Evolutionary conservation across 179 eudicot genomes (phyloP), one percentile per base, ranked within the genome.

Genomic region (Patellifolia procumbens): DNA sequence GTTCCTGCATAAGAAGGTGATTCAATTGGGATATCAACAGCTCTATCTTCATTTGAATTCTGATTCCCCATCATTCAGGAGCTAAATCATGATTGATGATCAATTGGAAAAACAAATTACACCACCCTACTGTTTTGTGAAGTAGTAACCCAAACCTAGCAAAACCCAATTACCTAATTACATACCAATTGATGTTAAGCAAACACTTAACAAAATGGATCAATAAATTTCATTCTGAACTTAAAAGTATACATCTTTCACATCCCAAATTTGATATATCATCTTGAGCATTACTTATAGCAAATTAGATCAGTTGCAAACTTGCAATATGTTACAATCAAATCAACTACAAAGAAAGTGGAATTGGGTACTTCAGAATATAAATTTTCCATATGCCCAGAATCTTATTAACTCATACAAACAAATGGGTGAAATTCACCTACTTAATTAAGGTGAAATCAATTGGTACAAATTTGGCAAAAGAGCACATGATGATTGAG

Each of bases 1-100:
- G 79, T 86, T 80, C 84, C 90, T 76, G 85, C 79, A 76, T 70
- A 66, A 52, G 83, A 74, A 81, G 86, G 15, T 58, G 81, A 46
- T 59, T 79, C 67, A 84, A 71, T 71, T 59, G 70, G 42, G 67
- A 62, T n/a, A 32, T 42, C 75, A 78, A 64, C 80, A 32, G 56
- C 73, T 45, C 20, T 79, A 65, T 81, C 88, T 49, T 72, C 82
- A 70, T 73, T 69, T 51, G 91, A 89, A 75, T 82, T 86, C 51
- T 67, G 79, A 77, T 85, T 88, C 66, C 89, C 89, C 90, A 90
- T 90, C 19, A 46, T 52, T 35, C 68, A 67, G 52, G 42, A 60
- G 32, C 70, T 74, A 53, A 51, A 34, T 72, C 71, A 75, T 32
- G 60, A 64, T 74, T 42, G 53, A 64, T 31, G 46, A 60, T 24